Percentiles rank a stretch among this genome's conserved stretches.
Evolutionary conservation across 2,329 filamentous ascomycete species (phyloP).

Genomic region (Xylaria multiplex): DNA sequence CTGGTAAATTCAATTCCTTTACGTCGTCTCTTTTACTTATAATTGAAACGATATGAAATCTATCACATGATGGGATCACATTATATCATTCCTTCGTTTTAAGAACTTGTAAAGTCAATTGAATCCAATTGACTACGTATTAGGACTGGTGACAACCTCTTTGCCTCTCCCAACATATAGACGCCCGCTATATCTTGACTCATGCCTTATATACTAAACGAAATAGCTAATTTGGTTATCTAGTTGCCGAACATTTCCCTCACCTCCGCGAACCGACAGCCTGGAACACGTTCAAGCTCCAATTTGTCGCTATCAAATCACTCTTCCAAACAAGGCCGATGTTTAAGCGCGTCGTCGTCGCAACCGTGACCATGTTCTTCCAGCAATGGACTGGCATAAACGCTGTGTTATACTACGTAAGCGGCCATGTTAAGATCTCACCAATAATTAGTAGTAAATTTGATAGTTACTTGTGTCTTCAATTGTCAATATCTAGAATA

Average conservation of each 20-base stretch:
- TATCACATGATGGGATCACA: no score
- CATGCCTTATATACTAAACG: not conserved
- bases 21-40: not conserved
- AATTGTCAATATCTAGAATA: not conserved
- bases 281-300: constrained; percentile 73
- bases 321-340: constrained; percentile 73
- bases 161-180: not conserved
- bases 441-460: not conserved
- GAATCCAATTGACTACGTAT: not conserved
- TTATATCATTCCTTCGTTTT: no score
- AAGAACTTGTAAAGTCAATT: no score
- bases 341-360: constrained; percentile 73
- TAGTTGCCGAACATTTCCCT: constrained; percentile 73
- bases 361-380: constrained; percentile 71
- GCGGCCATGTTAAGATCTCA: not conserved
- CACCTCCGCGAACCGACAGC: constrained; percentile 67
- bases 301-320: constrained; percentile 73
- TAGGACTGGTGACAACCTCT: no score
- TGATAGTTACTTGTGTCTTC: not conserved
- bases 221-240: constrained; percentile 3
- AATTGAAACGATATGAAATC: not conserved
- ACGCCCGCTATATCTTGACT: not conserved
- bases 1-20: constrained; percentile 42
- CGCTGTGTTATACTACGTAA: constrained; percentile 62
- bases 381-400: constrained; percentile 65